Evolutionary conservation across 2,329 filamentous ascomycete genomes (phyloP).

Genomic region (Colletotrichum chrysophilum): DNA sequence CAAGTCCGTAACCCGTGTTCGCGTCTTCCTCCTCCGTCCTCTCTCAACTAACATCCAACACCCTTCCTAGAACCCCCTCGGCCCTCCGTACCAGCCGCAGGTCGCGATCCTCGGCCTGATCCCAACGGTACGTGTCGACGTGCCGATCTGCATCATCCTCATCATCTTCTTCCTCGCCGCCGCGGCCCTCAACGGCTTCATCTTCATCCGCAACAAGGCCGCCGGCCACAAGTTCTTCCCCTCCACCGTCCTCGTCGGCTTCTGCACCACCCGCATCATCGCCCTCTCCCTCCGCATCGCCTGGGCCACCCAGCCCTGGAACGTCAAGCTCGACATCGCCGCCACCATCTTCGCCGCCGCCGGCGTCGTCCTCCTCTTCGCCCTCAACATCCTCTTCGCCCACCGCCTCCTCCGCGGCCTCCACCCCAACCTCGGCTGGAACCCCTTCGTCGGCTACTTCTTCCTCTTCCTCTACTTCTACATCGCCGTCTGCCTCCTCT

Average conservation of each 20-base stretch:
- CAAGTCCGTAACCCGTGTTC: not conserved
- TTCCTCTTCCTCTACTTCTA: constrained; percentile 66
- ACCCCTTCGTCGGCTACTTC: constrained; percentile 48
- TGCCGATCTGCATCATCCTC: constrained; percentile 69
- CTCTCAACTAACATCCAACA: not conserved
- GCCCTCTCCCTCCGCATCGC: constrained; percentile 58
- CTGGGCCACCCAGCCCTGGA: constrained; percentile 50
- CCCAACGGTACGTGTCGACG: constrained; percentile 64
- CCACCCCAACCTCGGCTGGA: constrained; percentile 76
- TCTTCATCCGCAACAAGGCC: constrained; percentile 56
- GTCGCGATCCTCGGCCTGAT: constrained; percentile 60
- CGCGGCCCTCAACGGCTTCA: constrained; percentile 63
- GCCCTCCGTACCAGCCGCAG: constrained; percentile 43
- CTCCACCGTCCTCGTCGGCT: constrained; percentile 62
- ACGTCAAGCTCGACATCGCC: constrained; percentile 55
- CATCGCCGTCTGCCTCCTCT: constrained; percentile 64
- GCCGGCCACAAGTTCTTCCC: constrained; percentile 64
- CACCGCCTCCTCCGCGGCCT: constrained; percentile 77
- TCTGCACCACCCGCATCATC: constrained; percentile 59
- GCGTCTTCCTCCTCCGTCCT: not conserved
- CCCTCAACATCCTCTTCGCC: constrained; percentile 79
- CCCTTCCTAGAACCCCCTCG: constrained; percentile 22
- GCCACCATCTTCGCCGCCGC: constrained; percentile 74
- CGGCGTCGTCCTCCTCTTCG: constrained; percentile 76
- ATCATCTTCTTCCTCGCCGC: constrained; percentile 59